phyloP scores from a whole-genome alignment of 2,329 filamentous ascomycete species.

The Ceratocystis cacaofunesta region DNA sequence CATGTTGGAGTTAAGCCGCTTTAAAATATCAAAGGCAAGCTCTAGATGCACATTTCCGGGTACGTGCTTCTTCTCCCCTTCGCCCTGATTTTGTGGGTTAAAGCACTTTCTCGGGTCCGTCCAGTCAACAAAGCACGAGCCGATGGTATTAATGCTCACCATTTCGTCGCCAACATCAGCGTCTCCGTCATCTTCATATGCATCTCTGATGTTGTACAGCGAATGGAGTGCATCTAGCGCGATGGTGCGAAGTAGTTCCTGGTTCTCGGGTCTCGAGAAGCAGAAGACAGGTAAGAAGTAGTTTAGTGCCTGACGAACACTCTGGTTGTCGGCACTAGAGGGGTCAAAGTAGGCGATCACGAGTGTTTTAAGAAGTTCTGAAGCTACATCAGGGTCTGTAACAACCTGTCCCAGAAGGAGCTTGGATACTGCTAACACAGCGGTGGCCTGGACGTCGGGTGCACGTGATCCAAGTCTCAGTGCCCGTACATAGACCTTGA shows the following conservation, averaged over 20 bases:
- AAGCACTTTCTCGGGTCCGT: constrained; percentile 77
- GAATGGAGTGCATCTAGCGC: constrained; percentile 61
- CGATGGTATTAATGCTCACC: constrained; percentile 63
- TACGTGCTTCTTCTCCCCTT: constrained; percentile 47
- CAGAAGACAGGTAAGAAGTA: constrained; percentile 95
- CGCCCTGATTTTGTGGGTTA: constrained; percentile 32
- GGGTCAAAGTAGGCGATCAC: constrained; percentile 84
- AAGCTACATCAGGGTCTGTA: constrained; percentile 48
- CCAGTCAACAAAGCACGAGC: constrained; percentile 80
- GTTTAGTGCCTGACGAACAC: constrained; percentile 69
- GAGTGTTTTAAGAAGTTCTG: constrained; percentile 69
- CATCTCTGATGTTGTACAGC: constrained; percentile 57
- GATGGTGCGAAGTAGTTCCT: constrained; percentile 62
- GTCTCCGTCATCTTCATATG: constrained; percentile 59
- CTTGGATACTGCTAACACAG: constrained; percentile 71
- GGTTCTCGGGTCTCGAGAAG: constrained; percentile 70
- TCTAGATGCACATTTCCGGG: constrained; percentile 69
- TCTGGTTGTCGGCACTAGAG: constrained; percentile 62
- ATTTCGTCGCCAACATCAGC: constrained; percentile 62
- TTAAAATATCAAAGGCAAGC: constrained; percentile 62
- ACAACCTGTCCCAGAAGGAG: constrained; percentile 70
- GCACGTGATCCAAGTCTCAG: constrained; percentile 56
- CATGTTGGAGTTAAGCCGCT: constrained; percentile 51
- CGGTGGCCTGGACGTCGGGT: constrained; percentile 63
- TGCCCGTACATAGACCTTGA: constrained; percentile 75